phyloP scores from a whole-genome alignment of 169 alveolate genomes.

The Sarcocystis neurona region DNA sequence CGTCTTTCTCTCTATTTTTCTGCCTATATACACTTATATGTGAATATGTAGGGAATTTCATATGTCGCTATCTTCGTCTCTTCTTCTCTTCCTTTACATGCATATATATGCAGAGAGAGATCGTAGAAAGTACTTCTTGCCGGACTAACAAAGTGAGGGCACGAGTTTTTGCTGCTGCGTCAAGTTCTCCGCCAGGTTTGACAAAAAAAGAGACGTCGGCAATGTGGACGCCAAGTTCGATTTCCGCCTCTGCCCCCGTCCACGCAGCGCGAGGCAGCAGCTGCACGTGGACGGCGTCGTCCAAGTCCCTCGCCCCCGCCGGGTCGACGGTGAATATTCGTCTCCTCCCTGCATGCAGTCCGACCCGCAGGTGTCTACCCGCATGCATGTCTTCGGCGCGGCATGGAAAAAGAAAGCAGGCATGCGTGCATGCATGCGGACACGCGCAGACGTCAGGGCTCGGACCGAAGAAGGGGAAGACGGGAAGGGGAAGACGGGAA shows the following conservation, averaged over 20 bases:
- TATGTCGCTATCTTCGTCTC: not conserved
- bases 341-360: not conserved
- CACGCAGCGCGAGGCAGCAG: not conserved
- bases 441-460: too few relatives aligned
- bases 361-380: too few relatives aligned
- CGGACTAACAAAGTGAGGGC: conserved; percentile 87
- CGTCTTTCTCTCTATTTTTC: not conserved
- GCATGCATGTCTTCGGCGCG: too few relatives aligned
- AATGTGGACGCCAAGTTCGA: conserved; percentile 93
- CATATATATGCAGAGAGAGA: not conserved
- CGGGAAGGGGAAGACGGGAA: not conserved
- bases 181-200: conserved; percentile 86
- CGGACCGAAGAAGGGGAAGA: not conserved
- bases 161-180: conserved; percentile 92
- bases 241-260: conserved; percentile 38
- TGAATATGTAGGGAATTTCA: not conserved
- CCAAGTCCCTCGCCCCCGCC: conserved; percentile 76
- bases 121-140: too few relatives aligned
- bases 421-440: too few relatives aligned
- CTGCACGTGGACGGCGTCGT: conserved; percentile 72
- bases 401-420: too few relatives aligned
- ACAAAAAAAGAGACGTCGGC: conserved; percentile 96
- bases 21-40: not conserved
- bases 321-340: conserved; percentile 76
- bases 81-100: not conserved